Base-by-base conservation (phyloP, 1,139 yeast genomes). In the Yamadazyma sp. region DNA sequence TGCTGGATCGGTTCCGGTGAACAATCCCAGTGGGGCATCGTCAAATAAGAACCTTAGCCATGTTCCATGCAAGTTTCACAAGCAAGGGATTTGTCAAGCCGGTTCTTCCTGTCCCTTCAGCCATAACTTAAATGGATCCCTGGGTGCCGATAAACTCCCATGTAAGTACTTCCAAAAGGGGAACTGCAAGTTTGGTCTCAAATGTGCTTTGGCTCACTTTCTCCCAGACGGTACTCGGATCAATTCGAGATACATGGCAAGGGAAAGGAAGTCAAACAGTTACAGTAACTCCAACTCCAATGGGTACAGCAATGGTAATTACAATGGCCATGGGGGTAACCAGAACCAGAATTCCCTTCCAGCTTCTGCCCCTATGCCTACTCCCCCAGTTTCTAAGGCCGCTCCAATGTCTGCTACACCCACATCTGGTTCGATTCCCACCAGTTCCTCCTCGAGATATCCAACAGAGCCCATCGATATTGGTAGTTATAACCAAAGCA, bases 121-220 rank as follows among this genome's bases (percentile, higher is more conserved):
- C 31, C 97, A 92, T 58, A 76, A 86, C 33, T 61, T 79, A 40
- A 87, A 82, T 39, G 72, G 79, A 3, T 61, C 76, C 13, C 66
- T 73, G 30, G 72, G 70, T 18, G 75, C 75, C 23, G 89, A 83
- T 44, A 78, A 77, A 45, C 75, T 85, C 23, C 95, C 95, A 7
- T 90, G 97, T 71, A 89, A 88, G 67, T 90, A 89, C 60, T 90
- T 87, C 60, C 94, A 86, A 54, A 86, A 86, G 64, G 97, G 97
- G 10, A 88, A 88, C 57, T 90, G 97, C 62, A 89, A 88, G 61
- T 90, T 90, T 62, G 97, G 97, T 3, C 67, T 79, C 39, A 89
- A 87, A 56, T 90, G 97, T 67, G 97, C 96, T 2, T 76, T 90
- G 57, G 95, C 95, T 15, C 97, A 90, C 62, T 76, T 86, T 43